Conservation (phyloP, 352 stramenopile species). For the Globisporangium nagaii region DNA sequence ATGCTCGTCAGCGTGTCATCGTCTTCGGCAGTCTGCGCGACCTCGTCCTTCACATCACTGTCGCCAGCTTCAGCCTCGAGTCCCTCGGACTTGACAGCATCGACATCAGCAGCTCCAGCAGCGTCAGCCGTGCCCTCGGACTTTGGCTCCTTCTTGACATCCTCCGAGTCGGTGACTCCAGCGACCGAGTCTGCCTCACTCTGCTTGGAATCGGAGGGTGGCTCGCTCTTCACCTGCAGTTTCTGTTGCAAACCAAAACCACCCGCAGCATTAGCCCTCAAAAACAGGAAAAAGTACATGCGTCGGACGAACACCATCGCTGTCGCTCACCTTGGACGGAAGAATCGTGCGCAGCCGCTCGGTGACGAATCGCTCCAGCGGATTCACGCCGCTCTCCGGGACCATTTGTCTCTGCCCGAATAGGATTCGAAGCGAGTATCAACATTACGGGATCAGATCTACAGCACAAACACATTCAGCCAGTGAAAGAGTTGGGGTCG, state of each 20-base stretch:
- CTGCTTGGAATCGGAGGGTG: neutral
- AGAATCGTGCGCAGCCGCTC: slow-evolving; percentile 42
- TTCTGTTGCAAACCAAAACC: neutral
- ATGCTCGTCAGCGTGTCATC: slow-evolving; percentile 65
- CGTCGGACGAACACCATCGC: too few species aligned
- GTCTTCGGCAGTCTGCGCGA: slow-evolving; percentile 22
- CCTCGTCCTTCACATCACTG: slow-evolving; percentile 3
- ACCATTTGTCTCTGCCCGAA: slow-evolving; percentile 24
- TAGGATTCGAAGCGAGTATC: neutral
- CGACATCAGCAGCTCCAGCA: neutral
- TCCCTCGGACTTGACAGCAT: neutral
- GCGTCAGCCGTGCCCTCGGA: neutral
- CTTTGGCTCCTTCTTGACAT: slow-evolving; percentile 26
- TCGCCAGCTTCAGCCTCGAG: neutral
- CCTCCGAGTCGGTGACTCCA: slow-evolving; percentile 27
- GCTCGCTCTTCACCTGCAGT: neutral
- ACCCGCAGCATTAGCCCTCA: neutral
- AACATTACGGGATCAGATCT: neutral
- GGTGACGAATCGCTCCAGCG: slow-evolving; percentile 37
- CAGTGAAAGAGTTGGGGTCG: neutral
- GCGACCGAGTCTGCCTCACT: slow-evolving; percentile 12
- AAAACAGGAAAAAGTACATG: neutral
- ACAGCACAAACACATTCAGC: neutral
- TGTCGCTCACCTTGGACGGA: slow-evolving; percentile 36
- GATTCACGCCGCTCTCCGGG: slow-evolving; percentile 12